Conservation (phyloP, 2,329 filamentous ascomycete genomes). For the Dactylellina parvicollis region DNA sequence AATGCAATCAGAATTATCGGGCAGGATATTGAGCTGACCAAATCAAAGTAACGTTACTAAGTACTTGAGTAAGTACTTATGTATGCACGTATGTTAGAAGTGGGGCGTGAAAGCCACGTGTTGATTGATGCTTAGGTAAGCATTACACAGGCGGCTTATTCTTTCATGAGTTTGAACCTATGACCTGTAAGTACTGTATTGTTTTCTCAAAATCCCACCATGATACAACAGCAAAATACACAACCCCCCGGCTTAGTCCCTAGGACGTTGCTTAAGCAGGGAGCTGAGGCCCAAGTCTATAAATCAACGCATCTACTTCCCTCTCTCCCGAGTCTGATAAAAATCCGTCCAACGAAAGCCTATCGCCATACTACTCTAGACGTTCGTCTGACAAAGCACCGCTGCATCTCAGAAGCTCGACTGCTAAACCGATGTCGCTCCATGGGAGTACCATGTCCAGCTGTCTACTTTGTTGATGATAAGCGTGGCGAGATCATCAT, state of each 20-base stretch:
- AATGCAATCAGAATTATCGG: no score
- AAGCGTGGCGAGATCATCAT: conserved; percentile 77
- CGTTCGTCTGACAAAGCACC: conserved; percentile 82
- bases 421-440: conserved; percentile 80
- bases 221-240: not conserved
- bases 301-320: conserved; percentile 80
- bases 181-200: not conserved
- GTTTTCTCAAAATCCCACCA: not conserved
- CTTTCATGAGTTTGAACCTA: not conserved
- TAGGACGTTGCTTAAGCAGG: conserved; percentile 82
- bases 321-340: conserved; percentile 77
- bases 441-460: conserved; percentile 84
- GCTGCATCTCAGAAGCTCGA: conserved; percentile 87
- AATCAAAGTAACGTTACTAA: not conserved
- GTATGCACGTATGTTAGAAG: no score
- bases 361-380: conserved; percentile 94
- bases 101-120: not conserved
- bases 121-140: not conserved
- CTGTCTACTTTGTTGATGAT: conserved; percentile 76
- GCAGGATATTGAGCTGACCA: not conserved
- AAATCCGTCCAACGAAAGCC: conserved; percentile 88
- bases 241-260: conserved; percentile 61
- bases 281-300: conserved; percentile 95
- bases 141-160: not conserved
- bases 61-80: not conserved